A percentile compares a stretch with the other conserved stretches of the same genome.
Conservation (phyloP, 208 protist species). For the Sergeia podlipaevii region DNA sequence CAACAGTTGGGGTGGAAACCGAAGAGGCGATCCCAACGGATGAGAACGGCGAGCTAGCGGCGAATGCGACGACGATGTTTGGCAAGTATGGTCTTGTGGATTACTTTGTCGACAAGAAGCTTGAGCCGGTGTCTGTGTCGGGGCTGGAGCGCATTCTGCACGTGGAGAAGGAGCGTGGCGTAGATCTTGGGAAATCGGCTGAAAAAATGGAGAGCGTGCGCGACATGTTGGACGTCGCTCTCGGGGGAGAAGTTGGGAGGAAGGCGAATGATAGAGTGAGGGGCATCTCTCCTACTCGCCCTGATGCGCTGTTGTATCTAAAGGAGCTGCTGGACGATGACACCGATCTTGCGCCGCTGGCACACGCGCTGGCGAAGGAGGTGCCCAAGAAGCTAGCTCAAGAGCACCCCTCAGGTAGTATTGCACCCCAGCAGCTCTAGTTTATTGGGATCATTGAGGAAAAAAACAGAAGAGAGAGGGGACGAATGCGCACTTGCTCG, state of each 20-base stretch:
- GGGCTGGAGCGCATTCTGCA: constrained; percentile 78
- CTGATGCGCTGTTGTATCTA: constrained; percentile 74
- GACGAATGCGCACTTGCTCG: no score
- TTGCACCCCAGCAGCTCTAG: constrained; percentile 61
- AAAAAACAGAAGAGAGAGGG: no score
- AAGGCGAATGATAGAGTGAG: constrained; percentile 66
- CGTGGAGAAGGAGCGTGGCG: constrained; percentile 75
- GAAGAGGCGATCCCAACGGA: constrained; percentile 8
- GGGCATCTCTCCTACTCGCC: constrained; percentile 57
- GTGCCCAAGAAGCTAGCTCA: constrained; percentile 54
- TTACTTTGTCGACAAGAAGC: constrained; percentile 70
- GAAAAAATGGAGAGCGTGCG: constrained; percentile 79
- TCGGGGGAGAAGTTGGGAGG: constrained; percentile 72
- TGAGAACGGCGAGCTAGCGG: constrained; percentile 6
- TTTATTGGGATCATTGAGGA: no score
- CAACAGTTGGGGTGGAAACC: no score
- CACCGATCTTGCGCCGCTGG: constrained; percentile 72
- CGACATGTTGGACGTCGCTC: constrained; percentile 80
- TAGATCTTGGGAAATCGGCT: constrained; percentile 78
- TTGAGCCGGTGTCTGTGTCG: constrained; percentile 78
- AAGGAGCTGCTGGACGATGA: constrained; percentile 87
- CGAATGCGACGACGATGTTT: constrained; percentile 30
- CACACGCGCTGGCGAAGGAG: constrained; percentile 60
- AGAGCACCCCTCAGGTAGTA: constrained; percentile 55
- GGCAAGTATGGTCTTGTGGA: constrained; percentile 87